These are phyloP conservation scores for Tylopilus rubrobrunneus DNA, from an alignment of 768 basidiomycete species.

Conservation along the genomic window DNA sequence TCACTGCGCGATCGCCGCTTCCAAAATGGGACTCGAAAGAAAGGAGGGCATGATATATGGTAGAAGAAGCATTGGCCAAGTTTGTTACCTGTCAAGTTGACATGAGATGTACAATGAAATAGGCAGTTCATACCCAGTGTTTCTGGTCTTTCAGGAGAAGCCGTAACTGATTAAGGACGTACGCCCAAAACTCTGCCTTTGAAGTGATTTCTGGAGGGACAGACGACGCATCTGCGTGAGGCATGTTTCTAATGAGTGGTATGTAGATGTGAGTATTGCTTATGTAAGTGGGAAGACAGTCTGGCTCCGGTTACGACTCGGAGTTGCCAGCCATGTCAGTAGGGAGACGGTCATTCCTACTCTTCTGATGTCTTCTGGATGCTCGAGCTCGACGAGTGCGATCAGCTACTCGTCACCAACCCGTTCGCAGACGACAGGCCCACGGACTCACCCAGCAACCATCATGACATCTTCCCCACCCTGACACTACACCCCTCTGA, in stretches of 20 bases:
- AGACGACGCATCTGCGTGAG: slow-evolving; percentile 76
- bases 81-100: slow-evolving; percentile 64
- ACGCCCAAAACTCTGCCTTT: slow-evolving; percentile 78
- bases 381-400: slow-evolving; percentile 22
- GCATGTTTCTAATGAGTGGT: slow-evolving; percentile 47
- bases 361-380: slow-evolving; percentile 26
- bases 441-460: not conserved
- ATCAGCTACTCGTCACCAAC: slow-evolving; percentile 21
- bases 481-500: not conserved
- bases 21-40: slow-evolving; percentile 69
- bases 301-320: not conserved
- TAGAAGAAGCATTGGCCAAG: slow-evolving; percentile 75
- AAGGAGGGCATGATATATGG: slow-evolving; percentile 75
- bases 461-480: not conserved
- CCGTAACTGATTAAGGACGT: slow-evolving; percentile 63
- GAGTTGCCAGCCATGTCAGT: not conserved
- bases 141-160: slow-evolving; percentile 62
- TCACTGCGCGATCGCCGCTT: slow-evolving; percentile 59
- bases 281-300: slow-evolving; percentile 6
- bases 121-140: slow-evolving; percentile 62
- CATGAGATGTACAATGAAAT: not conserved
- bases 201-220: slow-evolving; percentile 67
- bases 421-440: slow-evolving; percentile 9
- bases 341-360: slow-evolving; percentile 3
- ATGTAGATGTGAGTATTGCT: not conserved